Percentiles rank a stretch among this genome's conserved stretches.
phyloP scores from a whole-genome alignment of 805 yeast species.

The Nakazawaea siamensis region DNA sequence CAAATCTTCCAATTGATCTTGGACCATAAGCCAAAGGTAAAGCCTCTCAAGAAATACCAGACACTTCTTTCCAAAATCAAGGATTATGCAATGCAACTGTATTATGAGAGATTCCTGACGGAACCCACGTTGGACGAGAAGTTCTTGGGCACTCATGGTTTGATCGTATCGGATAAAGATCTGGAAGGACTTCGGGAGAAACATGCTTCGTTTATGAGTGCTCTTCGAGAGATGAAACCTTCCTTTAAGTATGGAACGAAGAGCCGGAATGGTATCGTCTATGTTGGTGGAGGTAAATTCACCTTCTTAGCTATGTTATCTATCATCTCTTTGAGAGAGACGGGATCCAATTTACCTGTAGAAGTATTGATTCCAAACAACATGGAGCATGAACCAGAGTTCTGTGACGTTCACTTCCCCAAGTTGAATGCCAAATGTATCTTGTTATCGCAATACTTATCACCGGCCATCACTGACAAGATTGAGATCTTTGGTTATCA shows the following conservation, averaged over 20 bases:
- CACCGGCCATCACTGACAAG: conserved; percentile 18
- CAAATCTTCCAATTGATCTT: conserved; percentile 14
- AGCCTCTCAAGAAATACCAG: conserved; percentile 8
- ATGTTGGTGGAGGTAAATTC: conserved; percentile 53
- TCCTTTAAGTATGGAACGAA: conserved; percentile 34
- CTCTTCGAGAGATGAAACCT: conserved; percentile 27
- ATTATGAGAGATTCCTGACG: conserved; percentile 6
- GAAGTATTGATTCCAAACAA: conserved; percentile 30
- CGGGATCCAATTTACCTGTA: conserved; percentile 40
- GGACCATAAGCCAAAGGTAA: conserved; percentile 15
- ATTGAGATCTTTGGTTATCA: conserved; percentile 23
- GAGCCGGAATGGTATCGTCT: conserved; percentile 37
- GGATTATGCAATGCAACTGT: conserved; percentile 11
- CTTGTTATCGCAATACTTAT: conserved; percentile 28
- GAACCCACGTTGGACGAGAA: conserved; percentile 12
- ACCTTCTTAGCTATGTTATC: conserved; percentile 44
- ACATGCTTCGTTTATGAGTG: conserved; percentile 33
- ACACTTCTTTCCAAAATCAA: conserved; percentile 1
- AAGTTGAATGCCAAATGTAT: conserved; percentile 31
- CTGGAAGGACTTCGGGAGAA: conserved; percentile 31
- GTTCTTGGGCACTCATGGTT: conserved; percentile 18
- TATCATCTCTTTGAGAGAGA: conserved; percentile 33
- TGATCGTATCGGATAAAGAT: conserved; percentile 35
- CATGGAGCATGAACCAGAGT: conserved; percentile 27
- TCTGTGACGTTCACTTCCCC: conserved; percentile 32